Evolutionary conservation across 352 stramenopile genomes (phyloP).

Genomic region (Globisporangium perplexum): DNA sequence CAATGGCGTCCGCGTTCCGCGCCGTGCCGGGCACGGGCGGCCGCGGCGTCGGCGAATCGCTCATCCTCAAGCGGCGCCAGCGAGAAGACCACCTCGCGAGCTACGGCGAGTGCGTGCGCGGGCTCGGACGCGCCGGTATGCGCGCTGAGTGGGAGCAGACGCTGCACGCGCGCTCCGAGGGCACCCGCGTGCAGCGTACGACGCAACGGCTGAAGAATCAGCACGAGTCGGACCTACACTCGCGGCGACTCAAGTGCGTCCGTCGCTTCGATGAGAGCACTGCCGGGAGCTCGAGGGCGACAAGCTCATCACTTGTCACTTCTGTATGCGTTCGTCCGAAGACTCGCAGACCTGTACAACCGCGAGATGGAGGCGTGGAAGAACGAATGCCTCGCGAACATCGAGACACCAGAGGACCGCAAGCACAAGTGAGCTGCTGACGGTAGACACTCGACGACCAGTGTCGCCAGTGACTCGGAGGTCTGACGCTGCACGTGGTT

Average conservation of each 20-base stretch:
- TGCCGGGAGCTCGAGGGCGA: too few relatives aligned
- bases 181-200: constrained; percentile 36
- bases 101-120: constrained; percentile 49
- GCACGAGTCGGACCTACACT: constrained; percentile 68
- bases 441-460: too few relatives aligned
- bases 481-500: background rate
- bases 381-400: constrained; percentile 49
- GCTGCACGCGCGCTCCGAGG: constrained; percentile 44
- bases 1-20: background rate
- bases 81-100: constrained; percentile 58
- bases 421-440: constrained; percentile 57
- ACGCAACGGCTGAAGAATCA: constrained; percentile 61
- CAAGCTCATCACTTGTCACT: background rate
- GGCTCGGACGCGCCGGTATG: constrained; percentile 37
- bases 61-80: constrained; percentile 69
- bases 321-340: constrained; percentile 10
- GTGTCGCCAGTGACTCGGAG: too few relatives aligned
- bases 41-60: constrained; percentile 57
- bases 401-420: constrained; percentile 72
- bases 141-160: constrained; percentile 72
- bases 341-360: constrained; percentile 69
- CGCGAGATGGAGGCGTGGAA: constrained; percentile 74
- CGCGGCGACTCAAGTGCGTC: constrained; percentile 35
- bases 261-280: too few relatives aligned
- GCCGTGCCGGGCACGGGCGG: constrained; percentile 8